Evolutionary conservation across 1,284 basidiomycete genomes (phyloP).

Genomic region (Tilletia horrida): DNA sequence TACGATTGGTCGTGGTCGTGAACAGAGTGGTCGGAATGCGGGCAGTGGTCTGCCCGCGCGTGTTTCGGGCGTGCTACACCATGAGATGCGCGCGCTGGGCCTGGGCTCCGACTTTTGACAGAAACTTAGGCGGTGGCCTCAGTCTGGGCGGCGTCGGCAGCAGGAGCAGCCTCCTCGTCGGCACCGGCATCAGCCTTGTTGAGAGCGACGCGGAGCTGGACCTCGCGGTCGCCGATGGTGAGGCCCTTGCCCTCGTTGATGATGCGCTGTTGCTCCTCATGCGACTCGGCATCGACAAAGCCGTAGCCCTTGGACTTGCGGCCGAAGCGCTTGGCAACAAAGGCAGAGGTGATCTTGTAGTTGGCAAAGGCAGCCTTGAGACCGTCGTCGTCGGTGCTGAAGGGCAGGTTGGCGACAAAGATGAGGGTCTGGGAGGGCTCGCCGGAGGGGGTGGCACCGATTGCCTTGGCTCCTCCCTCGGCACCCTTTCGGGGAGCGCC

Average conservation of each 20-base stretch:
- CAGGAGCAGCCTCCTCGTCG: conserved; percentile 15
- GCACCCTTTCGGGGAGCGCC: not conserved
- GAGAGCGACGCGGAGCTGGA: conserved; percentile 40
- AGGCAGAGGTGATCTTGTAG: conserved; percentile 40
- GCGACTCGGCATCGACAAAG: conserved; percentile 42
- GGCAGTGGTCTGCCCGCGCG: no score
- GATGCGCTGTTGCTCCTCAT: conserved; percentile 43
- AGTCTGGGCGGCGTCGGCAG: not conserved
- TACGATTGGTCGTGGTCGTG: no score
- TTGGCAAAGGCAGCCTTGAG: conserved; percentile 40
- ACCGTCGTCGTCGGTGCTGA: conserved; percentile 40
- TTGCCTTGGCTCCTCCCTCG: not conserved
- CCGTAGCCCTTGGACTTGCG: conserved; percentile 46
- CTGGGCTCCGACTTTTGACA: not conserved
- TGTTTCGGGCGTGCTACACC: not conserved
- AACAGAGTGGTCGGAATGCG: no score
- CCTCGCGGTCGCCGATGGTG: conserved; percentile 37
- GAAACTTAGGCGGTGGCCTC: not conserved
- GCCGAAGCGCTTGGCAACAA: conserved; percentile 40
- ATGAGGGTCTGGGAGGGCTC: conserved; percentile 47
- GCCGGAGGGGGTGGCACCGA: conserved; percentile 30
- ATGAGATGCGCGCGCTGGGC: not conserved
- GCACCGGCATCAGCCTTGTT: conserved; percentile 27
- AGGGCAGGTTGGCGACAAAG: conserved; percentile 49
- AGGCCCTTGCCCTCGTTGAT: conserved; percentile 35